Evolutionary conservation across 176 grass and related monocot genomes (phyloP), one percentile per base, ranked within the genome.

Genomic region (Poa pratensis): DNA sequence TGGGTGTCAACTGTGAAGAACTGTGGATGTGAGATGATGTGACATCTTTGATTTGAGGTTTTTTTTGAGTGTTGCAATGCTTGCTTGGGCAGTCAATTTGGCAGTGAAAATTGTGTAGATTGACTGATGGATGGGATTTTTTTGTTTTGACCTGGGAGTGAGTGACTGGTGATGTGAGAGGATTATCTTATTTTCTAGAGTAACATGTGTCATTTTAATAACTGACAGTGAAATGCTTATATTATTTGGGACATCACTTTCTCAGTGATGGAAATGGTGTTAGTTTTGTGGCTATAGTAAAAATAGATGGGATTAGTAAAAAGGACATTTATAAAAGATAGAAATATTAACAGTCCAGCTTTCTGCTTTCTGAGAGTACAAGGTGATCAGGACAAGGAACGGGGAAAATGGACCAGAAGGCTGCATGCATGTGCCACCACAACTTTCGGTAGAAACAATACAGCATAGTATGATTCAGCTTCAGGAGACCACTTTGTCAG

Each of bases 401-500:
- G 59, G 42, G 5, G 42, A 43, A 43, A 43, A 43, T 43, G 42
- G 42, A 43, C 42, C 42, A 43, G 42, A 43, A 43, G 42, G 42
- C 42, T 43, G 42, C 42, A 9, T 43, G 42, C 84, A 79, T 58
- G 85, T 84, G 89, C 75, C 89, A 69, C 75, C 66, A 87, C 37
- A 80, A 57, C 84, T 90, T 75, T 87, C 75, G 68, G 80, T 69
- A 68, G 26, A 90, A 90, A 87, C 83, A 64, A 73, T 78, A 81
- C 77, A 89, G 32, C 35, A 65, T 64, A 43, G 42, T 7, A 43
- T 43, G 42, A 43, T 43, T 43, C 42, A 37, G 7, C 42, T 43
- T 43, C 42, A 43, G 7, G 42, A 43, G 42, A 43, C 42, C 42
- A 43, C 42, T 43, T 43, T 43, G 42, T 43, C 42, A 43, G 42